Percentiles rank a stretch among this genome's conserved stretches.
Conservation (phyloP, 2,329 filamentous ascomycete species). For the Aspergillus transmontanensis region DNA sequence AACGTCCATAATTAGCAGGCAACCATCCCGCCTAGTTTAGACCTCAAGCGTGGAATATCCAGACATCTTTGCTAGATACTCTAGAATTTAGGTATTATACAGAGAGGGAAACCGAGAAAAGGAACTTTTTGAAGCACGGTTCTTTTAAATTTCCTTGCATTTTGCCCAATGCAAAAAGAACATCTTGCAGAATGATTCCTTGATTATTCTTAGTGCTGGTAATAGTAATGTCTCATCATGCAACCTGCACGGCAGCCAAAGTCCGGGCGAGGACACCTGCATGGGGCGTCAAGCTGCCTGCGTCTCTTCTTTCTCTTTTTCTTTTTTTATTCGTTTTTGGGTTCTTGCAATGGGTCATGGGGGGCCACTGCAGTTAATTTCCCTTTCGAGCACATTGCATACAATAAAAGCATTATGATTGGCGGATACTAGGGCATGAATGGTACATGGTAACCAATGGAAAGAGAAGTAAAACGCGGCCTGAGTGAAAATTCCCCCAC, state of each 20-base stretch:
- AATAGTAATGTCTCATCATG: constrained; percentile 1
- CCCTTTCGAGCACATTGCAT: constrained; percentile 19
- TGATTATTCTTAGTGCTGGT: neutral
- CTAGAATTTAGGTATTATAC: too few relatives aligned
- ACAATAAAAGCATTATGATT: constrained; percentile 21
- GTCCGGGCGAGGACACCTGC: constrained; percentile 1
- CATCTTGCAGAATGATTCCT: neutral
- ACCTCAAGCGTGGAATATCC: neutral
- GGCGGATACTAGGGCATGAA: constrained; percentile 2
- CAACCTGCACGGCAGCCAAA: neutral
- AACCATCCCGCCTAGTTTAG: neutral
- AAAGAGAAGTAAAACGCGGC: constrained; percentile 1
- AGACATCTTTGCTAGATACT: neutral
- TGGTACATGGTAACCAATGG: constrained; percentile 9
- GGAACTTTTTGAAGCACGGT: too few relatives aligned
- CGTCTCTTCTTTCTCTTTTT: neutral
- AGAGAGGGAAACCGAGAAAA: neutral
- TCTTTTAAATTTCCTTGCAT: neutral
- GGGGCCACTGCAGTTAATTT: constrained; percentile 12
- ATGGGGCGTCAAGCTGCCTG: neutral
- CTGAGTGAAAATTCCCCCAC: neutral
- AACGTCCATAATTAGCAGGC: constrained; percentile 1
- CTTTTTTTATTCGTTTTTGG: neutral
- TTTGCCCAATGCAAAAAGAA: neutral
- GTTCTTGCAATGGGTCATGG: constrained; percentile 4